These are phyloP conservation scores for Nitzschia sp. DNA, from an alignment of 108 stramenopile species.

Conservation along the genomic window DNA sequence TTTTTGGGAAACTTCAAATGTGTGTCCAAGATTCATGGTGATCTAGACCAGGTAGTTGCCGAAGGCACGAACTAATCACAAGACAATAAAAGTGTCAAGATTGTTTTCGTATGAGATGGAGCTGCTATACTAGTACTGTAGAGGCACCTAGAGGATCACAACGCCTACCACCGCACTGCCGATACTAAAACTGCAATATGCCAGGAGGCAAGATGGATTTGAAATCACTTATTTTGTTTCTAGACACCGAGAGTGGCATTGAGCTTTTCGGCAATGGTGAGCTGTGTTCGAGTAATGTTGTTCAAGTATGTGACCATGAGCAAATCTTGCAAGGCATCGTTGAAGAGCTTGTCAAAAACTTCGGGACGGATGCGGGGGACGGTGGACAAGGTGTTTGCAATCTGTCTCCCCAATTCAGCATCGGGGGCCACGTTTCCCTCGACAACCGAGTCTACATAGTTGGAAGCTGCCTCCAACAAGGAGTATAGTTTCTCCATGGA, in stretches of 20 bases:
- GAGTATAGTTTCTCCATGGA: slow-evolving; percentile 76
- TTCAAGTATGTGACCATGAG: slow-evolving; percentile 96
- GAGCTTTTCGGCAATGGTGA: slow-evolving; percentile 93
- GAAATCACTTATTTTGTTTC: slow-evolving; percentile 3
- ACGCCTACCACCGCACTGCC: too few species aligned
- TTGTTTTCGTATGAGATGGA: too few species aligned
- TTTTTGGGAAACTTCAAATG: slow-evolving; percentile 69
- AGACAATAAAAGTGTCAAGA: not conserved
- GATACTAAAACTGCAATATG: not conserved
- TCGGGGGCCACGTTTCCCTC: slow-evolving; percentile 71
- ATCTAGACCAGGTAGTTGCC: slow-evolving; percentile 29
- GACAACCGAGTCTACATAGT: slow-evolving; percentile 86
- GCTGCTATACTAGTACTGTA: too few species aligned
- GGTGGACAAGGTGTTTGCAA: slow-evolving; percentile 82
- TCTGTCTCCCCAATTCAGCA: slow-evolving; percentile 66
- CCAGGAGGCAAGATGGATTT: not conserved
- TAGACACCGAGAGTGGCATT: slow-evolving; percentile 73
- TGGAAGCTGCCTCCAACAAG: slow-evolving; percentile 78
- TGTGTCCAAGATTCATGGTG: slow-evolving; percentile 65
- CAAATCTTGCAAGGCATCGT: slow-evolving; percentile 92
- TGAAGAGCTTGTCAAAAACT: slow-evolving; percentile 87
- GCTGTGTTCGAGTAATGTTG: slow-evolving; percentile 90
- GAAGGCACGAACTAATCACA: not conserved
- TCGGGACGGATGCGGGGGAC: slow-evolving; percentile 89
- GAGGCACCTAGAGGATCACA: too few species aligned